Percentiles rank a stretch among this genome's conserved stretches.
phyloP scores from a whole-genome alignment of 345 rosid species.

The Gossypium ekmanianum region DNA sequence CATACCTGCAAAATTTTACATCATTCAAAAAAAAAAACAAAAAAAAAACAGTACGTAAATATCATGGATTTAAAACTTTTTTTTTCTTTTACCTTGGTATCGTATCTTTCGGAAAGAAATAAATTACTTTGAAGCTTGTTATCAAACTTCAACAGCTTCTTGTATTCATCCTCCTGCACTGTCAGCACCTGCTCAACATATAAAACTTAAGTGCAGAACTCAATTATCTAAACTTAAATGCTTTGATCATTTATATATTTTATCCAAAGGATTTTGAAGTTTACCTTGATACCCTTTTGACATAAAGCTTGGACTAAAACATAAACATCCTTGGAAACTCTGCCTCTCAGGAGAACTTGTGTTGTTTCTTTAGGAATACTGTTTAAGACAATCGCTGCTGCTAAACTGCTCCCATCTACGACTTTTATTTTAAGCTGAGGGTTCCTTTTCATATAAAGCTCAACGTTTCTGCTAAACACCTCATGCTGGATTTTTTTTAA shows the following conservation, averaged over 20 bases:
- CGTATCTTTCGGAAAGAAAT: conserved; percentile 22
- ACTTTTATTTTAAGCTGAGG: conserved; percentile 41
- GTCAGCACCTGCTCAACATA: conserved; percentile 30
- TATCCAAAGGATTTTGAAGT: background rate
- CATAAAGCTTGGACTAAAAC: conserved; percentile 35
- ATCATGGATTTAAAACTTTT: background rate
- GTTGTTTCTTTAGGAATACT: conserved; percentile 36
- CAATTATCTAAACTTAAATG: background rate
- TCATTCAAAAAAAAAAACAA: too few relatives aligned
- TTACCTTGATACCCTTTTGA: conserved; percentile 40
- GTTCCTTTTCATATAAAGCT: conserved; percentile 39
- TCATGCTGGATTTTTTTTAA: conserved; percentile 34
- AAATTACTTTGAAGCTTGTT: conserved; percentile 22
- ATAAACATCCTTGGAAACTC: conserved; percentile 36
- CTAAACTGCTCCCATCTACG: conserved; percentile 59
- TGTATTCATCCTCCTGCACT: conserved; percentile 23
- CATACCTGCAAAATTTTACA: conserved; percentile 35
- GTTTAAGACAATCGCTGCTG: conserved; percentile 45
- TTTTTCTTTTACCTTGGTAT: background rate
- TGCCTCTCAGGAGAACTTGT: conserved; percentile 39
- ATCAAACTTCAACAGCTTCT: conserved; percentile 29
- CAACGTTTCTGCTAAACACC: conserved; percentile 45
- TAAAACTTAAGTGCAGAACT: background rate
- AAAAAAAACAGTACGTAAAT: background rate
- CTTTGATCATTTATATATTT: background rate